Evolutionary conservation across 2,329 filamentous ascomycete genomes (phyloP).

Genomic region (Beauveria caledonica): DNA sequence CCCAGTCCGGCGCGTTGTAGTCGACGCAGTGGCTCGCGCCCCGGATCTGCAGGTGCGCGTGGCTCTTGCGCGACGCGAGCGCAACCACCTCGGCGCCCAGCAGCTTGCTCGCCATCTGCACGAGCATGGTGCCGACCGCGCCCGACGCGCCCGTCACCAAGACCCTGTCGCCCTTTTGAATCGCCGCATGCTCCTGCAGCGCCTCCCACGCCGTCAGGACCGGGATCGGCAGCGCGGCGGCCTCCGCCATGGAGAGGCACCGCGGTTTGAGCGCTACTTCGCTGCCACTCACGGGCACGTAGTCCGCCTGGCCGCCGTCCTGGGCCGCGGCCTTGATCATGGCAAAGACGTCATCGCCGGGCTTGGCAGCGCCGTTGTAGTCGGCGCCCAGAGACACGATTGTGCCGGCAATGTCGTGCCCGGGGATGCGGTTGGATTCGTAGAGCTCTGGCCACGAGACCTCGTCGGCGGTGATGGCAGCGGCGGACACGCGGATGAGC

Average conservation of each 20-base stretch:
- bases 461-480: slow-evolving; percentile 28
- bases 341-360: slow-evolving; percentile 21
- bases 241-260: slow-evolving; percentile 17
- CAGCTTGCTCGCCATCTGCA: slow-evolving; percentile 21
- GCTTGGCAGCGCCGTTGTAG: slow-evolving; percentile 15
- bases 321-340: slow-evolving; percentile 19
- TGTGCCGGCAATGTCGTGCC: slow-evolving; percentile 28
- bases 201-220: slow-evolving; percentile 24
- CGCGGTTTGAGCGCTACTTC: slow-evolving; percentile 18
- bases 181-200: slow-evolving; percentile 16
- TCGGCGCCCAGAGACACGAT: slow-evolving; percentile 20
- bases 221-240: slow-evolving; percentile 25
- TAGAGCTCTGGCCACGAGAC: slow-evolving; percentile 27
- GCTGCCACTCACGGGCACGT: slow-evolving; percentile 15
- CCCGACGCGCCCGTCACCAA: slow-evolving; percentile 25
- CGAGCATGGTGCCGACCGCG: slow-evolving; percentile 21
- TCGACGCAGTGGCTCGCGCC: slow-evolving; percentile 20
- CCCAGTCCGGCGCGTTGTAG: slow-evolving; percentile 20
- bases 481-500: slow-evolving; percentile 24
- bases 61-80: slow-evolving; percentile 20
- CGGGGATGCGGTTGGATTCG: slow-evolving; percentile 22
- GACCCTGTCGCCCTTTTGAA: slow-evolving; percentile 14
- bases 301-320: slow-evolving; percentile 22
- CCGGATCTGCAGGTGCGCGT: slow-evolving; percentile 14
- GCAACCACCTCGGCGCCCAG: slow-evolving; percentile 19